Evolutionary conservation across 768 basidiomycete species (phyloP).

Genomic region (Pleurotus eryngii): DNA sequence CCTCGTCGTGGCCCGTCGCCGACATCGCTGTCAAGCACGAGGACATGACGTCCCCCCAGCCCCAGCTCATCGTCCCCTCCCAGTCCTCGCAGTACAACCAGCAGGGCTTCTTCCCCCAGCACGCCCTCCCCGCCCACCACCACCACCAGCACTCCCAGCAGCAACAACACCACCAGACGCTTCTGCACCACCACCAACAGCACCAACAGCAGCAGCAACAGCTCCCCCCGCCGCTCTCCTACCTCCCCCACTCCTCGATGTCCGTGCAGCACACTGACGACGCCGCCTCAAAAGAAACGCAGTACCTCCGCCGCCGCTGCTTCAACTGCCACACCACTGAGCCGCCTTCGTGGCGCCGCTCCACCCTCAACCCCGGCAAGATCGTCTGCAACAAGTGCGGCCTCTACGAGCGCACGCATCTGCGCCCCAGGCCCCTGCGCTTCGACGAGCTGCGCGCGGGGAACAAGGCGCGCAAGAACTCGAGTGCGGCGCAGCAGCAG

Average conservation of each 20-base stretch:
- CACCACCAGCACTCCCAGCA: constrained; percentile 32
- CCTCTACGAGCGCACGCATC: constrained; percentile 84
- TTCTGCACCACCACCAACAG: constrained; percentile 57
- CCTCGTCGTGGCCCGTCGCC: constrained; percentile 19
- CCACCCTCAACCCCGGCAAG: constrained; percentile 86
- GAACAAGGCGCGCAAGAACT: constrained; percentile 73
- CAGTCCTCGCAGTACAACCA: constrained; percentile 28
- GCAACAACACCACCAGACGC: constrained; percentile 37
- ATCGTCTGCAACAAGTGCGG: constrained; percentile 96
- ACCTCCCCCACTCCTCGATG: constrained; percentile 45
- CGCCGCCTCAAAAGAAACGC: constrained; percentile 86
- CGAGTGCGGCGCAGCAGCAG: constrained; percentile 20
- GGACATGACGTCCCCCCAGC: constrained; percentile 12
- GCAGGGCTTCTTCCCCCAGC: constrained; percentile 30
- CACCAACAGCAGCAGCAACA: constrained; percentile 44
- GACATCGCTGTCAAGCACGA: constrained; percentile 31
- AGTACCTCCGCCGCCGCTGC: constrained; percentile 83
- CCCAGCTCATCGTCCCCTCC: constrained; percentile 10
- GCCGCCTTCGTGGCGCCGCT: constrained; percentile 84
- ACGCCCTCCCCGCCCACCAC: constrained; percentile 60
- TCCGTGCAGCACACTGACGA: constrained; percentile 88
- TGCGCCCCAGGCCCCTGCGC: constrained; percentile 77
- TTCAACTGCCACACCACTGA: constrained; percentile 93
- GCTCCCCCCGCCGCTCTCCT: constrained; percentile 24
- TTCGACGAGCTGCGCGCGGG: constrained; percentile 87